Conservation (phyloP, 2,329 filamentous ascomycete genomes). For the Cytospora leucostoma region DNA sequence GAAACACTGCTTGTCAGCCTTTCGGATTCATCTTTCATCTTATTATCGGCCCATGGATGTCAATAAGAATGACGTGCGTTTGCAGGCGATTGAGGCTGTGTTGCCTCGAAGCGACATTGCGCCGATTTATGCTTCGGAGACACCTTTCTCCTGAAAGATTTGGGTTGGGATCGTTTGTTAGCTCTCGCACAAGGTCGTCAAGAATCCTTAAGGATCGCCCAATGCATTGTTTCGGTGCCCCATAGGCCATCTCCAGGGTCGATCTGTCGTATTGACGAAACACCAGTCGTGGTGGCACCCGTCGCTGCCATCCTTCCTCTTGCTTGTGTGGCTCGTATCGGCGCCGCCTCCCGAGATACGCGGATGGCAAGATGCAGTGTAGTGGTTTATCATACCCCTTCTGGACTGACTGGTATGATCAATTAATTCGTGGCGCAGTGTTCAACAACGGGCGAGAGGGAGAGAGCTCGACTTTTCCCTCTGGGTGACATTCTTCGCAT, state of each 20-base stretch:
- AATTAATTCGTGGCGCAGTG: constrained; percentile 5
- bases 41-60: constrained; percentile 5
- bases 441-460: constrained; percentile 8
- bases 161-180: constrained; percentile 1
- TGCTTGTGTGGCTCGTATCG: constrained; percentile 26
- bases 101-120: constrained; percentile 19
- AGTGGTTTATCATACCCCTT: not conserved
- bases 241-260: not conserved
- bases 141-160: not conserved
- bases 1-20: no score
- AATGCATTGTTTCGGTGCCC: not conserved
- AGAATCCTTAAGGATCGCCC: not conserved
- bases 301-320: constrained; percentile 1
- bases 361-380: no score
- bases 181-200: not conserved
- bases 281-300: not conserved
- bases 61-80: constrained; percentile 14
- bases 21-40: not conserved
- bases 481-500: not conserved
- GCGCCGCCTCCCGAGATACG: not conserved
- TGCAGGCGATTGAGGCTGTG: constrained; percentile 15
- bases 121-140: constrained; percentile 9
- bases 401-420: not conserved
- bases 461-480: constrained; percentile 1
- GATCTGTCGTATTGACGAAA: not conserved